These are phyloP conservation scores for Cercospora janseana DNA, from an alignment of 2,329 filamentous ascomycete genomes.

Conservation along the genomic window DNA sequence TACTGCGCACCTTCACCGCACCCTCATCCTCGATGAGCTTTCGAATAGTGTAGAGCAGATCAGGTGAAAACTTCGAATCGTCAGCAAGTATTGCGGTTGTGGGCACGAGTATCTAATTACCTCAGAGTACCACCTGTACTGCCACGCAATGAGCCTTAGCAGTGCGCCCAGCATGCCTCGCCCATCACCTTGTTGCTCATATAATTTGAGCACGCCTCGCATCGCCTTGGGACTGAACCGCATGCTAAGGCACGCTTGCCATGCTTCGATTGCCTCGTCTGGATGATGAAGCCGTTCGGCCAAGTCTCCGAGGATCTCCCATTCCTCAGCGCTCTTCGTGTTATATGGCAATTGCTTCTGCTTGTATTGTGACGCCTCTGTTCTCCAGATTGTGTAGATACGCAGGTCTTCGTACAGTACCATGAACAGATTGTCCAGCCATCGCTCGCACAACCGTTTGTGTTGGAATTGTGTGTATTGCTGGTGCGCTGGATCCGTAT, in stretches of 20 bases:
- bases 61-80: constrained; percentile 73
- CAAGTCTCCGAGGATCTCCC: constrained; percentile 93
- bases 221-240: constrained; percentile 93
- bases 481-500: constrained; percentile 61
- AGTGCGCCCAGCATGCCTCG: constrained; percentile 79
- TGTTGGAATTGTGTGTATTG: constrained; percentile 90
- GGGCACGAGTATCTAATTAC: constrained; percentile 43
- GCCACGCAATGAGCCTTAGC: constrained; percentile 92
- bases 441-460: constrained; percentile 93
- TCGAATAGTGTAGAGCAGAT: constrained; percentile 81
- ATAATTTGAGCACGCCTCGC: constrained; percentile 75
- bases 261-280: constrained; percentile 90
- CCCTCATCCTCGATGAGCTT: constrained; percentile 96
- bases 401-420: constrained; percentile 96
- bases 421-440: constrained; percentile 99
- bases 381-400: constrained; percentile 99
- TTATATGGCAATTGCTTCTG: constrained; percentile 94
- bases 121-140: constrained; percentile 99
- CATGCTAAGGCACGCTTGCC: constrained; percentile 79
- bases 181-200: constrained; percentile 74
- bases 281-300: constrained; percentile 89
- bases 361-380: constrained; percentile 92
- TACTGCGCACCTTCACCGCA: constrained; percentile 93
- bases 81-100: constrained; percentile 4
- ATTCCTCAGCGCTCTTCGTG: constrained; percentile 85